A percentile compares a stretch with the other conserved stretches of the same genome.
Evolutionary conservation across 345 rosid genomes (phyloP).

Genomic region (Psidium guajava): DNA sequence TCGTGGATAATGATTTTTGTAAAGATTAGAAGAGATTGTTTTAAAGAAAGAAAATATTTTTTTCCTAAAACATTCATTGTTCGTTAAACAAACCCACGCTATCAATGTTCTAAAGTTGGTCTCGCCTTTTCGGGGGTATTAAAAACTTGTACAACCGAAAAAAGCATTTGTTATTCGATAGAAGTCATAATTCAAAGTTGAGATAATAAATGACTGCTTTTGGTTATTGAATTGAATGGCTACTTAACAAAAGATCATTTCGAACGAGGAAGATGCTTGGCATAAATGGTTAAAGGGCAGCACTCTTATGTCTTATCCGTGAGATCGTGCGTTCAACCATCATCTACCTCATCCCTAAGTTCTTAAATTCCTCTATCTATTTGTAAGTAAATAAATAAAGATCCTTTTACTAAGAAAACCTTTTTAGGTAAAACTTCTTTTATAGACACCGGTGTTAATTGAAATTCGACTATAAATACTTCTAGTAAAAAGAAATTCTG

Average conservation of each 20-base stretch:
- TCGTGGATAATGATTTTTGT: background rate
- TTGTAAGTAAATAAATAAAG: background rate
- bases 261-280: background rate
- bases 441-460: accelerated
- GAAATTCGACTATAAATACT: background rate
- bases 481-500: background rate
- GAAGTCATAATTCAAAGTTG: background rate
- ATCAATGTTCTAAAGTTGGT: background rate
- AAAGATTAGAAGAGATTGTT: background rate
- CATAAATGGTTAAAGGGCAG: background rate
- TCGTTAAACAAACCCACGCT: accelerated
- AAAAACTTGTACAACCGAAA: no score
- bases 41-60: accelerated
- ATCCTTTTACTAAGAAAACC: no score
- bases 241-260: background rate
- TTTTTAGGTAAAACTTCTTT: background rate
- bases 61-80: background rate
- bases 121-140: no score
- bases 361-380: background rate
- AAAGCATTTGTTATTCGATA: background rate
- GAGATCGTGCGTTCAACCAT: background rate
- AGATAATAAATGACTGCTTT: background rate
- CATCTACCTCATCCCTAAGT: background rate
- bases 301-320: background rate
- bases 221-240: background rate